These are phyloP conservation scores for Gymnopilus junonius DNA, from an alignment of 768 basidiomycete genomes.

Conservation along the genomic window DNA sequence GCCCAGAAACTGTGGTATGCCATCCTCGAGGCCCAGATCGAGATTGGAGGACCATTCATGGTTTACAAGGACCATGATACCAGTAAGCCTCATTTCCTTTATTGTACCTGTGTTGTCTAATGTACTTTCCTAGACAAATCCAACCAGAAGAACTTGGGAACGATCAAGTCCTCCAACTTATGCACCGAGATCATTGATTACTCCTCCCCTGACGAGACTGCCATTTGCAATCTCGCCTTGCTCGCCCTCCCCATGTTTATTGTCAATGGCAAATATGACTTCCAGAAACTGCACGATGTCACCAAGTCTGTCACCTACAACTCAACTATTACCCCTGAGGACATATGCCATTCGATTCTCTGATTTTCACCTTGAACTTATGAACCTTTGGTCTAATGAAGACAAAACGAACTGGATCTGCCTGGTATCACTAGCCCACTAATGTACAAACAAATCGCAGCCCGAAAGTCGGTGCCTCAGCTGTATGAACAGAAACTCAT, in stretches of 20 bases:
- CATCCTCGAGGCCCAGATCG: conserved; percentile 94
- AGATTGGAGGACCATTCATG: conserved; percentile 99
- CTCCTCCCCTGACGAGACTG: conserved; percentile 95
- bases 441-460: too few relatives aligned
- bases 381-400: too few relatives aligned
- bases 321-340: too few relatives aligned
- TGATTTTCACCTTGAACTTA: too few relatives aligned
- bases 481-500: too few relatives aligned
- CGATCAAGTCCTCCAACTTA: conserved; percentile 98
- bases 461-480: too few relatives aligned
- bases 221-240: conserved; percentile 98
- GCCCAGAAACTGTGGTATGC: conserved; percentile 99
- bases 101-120: neutral
- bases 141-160: conserved; percentile 97
- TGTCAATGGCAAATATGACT: conserved; percentile 83
- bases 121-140: conserved; percentile 71
- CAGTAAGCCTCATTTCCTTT: conserved; percentile 50
- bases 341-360: too few relatives aligned
- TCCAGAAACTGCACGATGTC: conserved; percentile 93
- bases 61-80: conserved; percentile 97
- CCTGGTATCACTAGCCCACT: too few relatives aligned
- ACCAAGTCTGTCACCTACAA: conserved; percentile 92
- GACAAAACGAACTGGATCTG: too few relatives aligned
- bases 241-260: conserved; percentile 94
- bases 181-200: conserved; percentile 99